Evolutionary conservation across 306 rosid genomes (phyloP).

Genomic region (Prosopis cineraria): DNA sequence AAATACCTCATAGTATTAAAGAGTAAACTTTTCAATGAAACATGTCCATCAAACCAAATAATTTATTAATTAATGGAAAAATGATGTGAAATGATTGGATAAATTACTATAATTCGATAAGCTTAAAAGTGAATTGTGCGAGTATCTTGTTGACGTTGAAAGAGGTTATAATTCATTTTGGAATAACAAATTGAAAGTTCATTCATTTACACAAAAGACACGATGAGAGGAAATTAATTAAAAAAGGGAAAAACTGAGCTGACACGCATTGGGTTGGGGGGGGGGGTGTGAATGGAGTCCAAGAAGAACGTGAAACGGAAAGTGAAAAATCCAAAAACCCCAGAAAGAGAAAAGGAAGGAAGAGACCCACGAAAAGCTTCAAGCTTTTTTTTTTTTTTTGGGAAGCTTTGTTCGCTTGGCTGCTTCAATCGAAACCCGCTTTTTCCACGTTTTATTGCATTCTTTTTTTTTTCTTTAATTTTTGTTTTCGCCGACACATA

Average conservation of each 20-base stretch:
- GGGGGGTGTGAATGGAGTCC: neutral
- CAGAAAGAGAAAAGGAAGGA: neutral
- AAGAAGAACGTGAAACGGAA: neutral
- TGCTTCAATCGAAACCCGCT: neutral
- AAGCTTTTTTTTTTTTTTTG: neutral
- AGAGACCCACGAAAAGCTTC: slow-evolving; percentile 8
- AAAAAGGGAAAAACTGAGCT: neutral
- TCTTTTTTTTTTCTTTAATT: neutral
- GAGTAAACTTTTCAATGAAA: too few species aligned
- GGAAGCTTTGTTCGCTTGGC: slow-evolving; percentile 18
- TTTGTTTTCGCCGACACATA: slow-evolving; percentile 52
- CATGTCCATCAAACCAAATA: too few species aligned
- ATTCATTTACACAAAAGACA: neutral
- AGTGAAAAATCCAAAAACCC: slow-evolving; percentile 26
- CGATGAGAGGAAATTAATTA: neutral
- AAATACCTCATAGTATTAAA: too few species aligned
- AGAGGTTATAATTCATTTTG: neutral
- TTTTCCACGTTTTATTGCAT: neutral
- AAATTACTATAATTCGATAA: neutral
- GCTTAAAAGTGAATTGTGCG: neutral
- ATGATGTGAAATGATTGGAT: too few species aligned
- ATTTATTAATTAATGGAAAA: too few species aligned
- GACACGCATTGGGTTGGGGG: neutral
- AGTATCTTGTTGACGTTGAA: neutral
- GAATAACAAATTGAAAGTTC: neutral